A percentile compares a stretch with the other conserved stretches of the same genome.
phyloP scores from a whole-genome alignment of 2,329 filamentous ascomycete genomes.

The Colletotrichum endophyticum region DNA sequence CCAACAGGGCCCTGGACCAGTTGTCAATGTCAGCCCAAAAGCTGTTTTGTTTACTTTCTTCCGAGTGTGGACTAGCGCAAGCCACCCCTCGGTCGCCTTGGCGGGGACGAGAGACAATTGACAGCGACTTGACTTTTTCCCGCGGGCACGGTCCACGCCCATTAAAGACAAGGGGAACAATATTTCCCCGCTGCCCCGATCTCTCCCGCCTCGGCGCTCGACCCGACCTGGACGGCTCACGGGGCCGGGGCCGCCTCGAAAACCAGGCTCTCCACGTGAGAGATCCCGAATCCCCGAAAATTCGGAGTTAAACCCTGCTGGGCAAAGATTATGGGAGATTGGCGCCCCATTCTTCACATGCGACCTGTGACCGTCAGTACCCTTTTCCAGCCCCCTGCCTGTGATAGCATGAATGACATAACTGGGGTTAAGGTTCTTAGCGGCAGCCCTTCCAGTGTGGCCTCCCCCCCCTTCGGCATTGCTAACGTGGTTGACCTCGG shows the following conservation, averaged over 20 bases:
- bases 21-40: constrained; percentile 2
- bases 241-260: neutral
- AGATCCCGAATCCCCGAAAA: constrained; percentile 3
- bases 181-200: constrained; percentile 9
- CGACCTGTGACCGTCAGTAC: neutral
- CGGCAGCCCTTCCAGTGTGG: neutral
- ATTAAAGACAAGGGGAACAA: constrained; percentile 12
- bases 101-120: neutral
- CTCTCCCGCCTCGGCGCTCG: neutral
- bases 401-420: constrained; percentile 21
- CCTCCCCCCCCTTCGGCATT: constrained; percentile 17
- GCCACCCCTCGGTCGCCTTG: neutral
- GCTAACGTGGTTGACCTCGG: constrained; percentile 20
- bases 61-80: neutral
- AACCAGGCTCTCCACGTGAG: neutral
- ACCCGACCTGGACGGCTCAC: neutral
- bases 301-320: neutral
- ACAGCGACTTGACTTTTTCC: neutral
- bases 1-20: neutral
- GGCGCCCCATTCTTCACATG: constrained; percentile 7
- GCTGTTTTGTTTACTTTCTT: constrained; percentile 20
- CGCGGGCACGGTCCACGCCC: neutral
- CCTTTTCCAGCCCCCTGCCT: neutral
- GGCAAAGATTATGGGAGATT: neutral
- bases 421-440: constrained; percentile 22